Conservation (phyloP, 257 asterid species). For the Penstemon davidsonii region DNA sequence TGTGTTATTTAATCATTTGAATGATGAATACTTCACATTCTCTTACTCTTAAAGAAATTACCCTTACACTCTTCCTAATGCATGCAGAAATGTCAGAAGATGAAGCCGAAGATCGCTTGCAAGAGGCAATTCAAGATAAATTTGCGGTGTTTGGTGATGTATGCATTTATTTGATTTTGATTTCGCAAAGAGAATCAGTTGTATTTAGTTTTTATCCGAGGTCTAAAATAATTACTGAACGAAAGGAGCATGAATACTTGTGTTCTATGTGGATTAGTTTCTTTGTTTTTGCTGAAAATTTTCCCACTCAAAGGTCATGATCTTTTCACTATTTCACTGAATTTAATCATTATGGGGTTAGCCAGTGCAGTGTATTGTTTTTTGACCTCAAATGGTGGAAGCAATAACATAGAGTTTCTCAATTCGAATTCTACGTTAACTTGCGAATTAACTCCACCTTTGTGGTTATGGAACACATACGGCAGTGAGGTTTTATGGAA, state of each 20-base stretch:
- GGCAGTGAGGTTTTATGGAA: no score
- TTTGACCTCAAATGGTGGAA: no score
- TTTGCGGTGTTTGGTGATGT: constrained; percentile 97
- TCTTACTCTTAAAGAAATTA: not conserved
- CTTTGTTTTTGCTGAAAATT: not conserved
- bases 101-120: constrained; percentile 95
- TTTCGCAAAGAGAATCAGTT: constrained; percentile 8
- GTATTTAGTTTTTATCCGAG: constrained; percentile 7
- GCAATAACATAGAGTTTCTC: no score
- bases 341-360: not conserved
- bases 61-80: constrained; percentile 23
- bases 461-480: no score
- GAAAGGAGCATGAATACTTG: constrained; percentile 17
- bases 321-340: constrained; percentile 17
- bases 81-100: constrained; percentile 92
- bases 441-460: no score
- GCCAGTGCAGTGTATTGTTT: no score
- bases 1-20: not conserved
- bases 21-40: not conserved
- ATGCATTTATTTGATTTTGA: constrained; percentile 34
- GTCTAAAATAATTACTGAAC: constrained; percentile 13
- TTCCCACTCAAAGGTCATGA: not conserved
- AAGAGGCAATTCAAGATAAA: constrained; percentile 94
- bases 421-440: no score
- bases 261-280: constrained; percentile 17